Base-by-base conservation (phyloP, 2,329 filamentous ascomycete genomes). In the Paramyrothecium sp. region DNA sequence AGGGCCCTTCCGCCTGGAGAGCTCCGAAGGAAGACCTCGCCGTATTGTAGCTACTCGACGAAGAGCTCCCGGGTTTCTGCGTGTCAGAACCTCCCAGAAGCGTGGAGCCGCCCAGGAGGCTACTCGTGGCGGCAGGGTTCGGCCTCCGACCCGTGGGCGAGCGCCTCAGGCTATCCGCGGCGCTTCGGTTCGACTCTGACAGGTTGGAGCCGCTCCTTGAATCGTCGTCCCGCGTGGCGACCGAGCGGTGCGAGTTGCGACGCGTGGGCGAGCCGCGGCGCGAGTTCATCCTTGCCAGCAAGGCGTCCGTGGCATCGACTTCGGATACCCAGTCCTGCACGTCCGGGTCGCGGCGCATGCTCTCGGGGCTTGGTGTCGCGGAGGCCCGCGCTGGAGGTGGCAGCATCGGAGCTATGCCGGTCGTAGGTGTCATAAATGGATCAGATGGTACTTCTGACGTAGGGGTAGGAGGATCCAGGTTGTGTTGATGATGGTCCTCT, bases 261-360 rank as follows among this genome's bases (percentile, higher is more conserved):
- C 73, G 71, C 1, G 71, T 73, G 1, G 78, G 78, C 3, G 78
- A 79, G 8, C 73, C 73, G 8, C 69, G 61, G 46, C 65, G 61
- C 20, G 69, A 69, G 49, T 73, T 73, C 67, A 79, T 76, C 51
- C 75, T 77, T 2, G 77, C 73, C 19, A 85, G 73, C 10, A 86
- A 71, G 2, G 79, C 76, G 58, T 85, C 82, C 1, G 81, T 78
- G 2, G 78, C 81, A 58, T 85, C 82, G 2, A 85, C 75, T 38
- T 84, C 81, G 0, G 78, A 77, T 50, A 84, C 81, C 83, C 83
- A 86, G 59, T 81, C 80, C 56, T 81, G 80, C 2, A 86, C 82
- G 33, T 85, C 83, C 0, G 78, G 78, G 61, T 86, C 80, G 33
- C 69, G 64, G 3, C 64, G 67, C 20, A 59, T 20, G 51, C 62